Percentiles rank a stretch among this genome's conserved stretches.
Evolutionary conservation across 2,329 filamentous ascomycete genomes (phyloP).

Genomic region (Mollisiaceae sp.): DNA sequence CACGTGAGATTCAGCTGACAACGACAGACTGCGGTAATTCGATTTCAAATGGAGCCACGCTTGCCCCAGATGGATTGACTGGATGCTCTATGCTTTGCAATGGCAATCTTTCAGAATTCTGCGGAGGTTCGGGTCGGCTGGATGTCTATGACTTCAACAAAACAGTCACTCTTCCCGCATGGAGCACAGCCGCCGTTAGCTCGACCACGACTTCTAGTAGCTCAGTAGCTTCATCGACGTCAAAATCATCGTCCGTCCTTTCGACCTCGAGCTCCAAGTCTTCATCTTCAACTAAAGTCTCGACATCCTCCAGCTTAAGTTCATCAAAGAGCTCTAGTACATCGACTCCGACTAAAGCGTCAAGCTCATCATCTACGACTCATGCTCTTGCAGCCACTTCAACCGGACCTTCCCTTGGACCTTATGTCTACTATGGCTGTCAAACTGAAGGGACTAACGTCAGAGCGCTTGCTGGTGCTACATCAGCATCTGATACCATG

Average conservation of each 20-base stretch:
- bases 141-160: constrained; percentile 29
- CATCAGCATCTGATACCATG: constrained; percentile 37
- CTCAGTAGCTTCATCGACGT: background rate
- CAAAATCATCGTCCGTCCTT: background rate
- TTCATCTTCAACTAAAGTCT: background rate
- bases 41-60: constrained; percentile 25
- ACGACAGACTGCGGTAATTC: constrained; percentile 26
- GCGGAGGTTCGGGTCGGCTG: constrained; percentile 32
- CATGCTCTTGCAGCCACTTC: background rate
- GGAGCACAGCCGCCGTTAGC: constrained; percentile 14
- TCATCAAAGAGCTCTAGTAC: constrained; percentile 5
- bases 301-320: background rate
- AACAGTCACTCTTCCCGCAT: constrained; percentile 23
- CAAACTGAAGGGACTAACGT: constrained; percentile 28
- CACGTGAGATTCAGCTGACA: background rate
- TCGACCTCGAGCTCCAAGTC: background rate
- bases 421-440: constrained; percentile 25
- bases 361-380: background rate
- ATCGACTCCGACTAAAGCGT: background rate
- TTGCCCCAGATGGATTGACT: constrained; percentile 27
- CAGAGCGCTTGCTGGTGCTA: constrained; percentile 32
- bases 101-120: constrained; percentile 36
- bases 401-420: constrained; percentile 23
- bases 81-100: constrained; percentile 39
- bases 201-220: constrained; percentile 10